phyloP scores from a whole-genome alignment of 441 rosid genomes.

The Populus hybrid region DNA sequence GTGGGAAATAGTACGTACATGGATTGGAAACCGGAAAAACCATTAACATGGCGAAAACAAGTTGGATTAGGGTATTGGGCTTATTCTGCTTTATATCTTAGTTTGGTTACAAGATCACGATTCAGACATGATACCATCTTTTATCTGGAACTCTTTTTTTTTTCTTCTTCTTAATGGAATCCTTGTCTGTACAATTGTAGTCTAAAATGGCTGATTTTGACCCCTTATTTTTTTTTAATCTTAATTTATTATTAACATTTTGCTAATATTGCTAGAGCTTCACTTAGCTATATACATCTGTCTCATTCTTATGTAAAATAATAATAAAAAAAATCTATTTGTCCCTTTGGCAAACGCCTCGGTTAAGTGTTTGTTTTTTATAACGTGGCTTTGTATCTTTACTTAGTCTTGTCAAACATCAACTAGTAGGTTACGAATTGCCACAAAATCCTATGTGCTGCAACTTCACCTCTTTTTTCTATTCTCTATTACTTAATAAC shows the following conservation, averaged over 20 bases:
- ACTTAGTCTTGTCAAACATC: neutral
- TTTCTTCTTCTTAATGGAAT: neutral
- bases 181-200: neutral
- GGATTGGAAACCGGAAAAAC: neutral
- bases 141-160: neutral
- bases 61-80: neutral
- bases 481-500: neutral
- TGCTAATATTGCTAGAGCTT: neutral
- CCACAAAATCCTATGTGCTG: neutral
- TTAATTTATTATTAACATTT: neutral
- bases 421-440: neutral
- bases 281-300: neutral
- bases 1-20: neutral
- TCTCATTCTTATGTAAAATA: neutral
- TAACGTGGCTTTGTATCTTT: neutral
- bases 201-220: neutral
- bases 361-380: neutral
- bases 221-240: neutral
- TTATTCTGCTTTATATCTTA: neutral
- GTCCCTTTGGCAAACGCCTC: neutral
- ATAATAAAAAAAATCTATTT: neutral
- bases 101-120: neutral
- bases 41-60: neutral
- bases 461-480: neutral
- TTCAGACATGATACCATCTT: neutral